These are phyloP conservation scores for Leucosporidium creatinivorum DNA, from an alignment of 768 basidiomycete species.

Conservation along the genomic window DNA sequence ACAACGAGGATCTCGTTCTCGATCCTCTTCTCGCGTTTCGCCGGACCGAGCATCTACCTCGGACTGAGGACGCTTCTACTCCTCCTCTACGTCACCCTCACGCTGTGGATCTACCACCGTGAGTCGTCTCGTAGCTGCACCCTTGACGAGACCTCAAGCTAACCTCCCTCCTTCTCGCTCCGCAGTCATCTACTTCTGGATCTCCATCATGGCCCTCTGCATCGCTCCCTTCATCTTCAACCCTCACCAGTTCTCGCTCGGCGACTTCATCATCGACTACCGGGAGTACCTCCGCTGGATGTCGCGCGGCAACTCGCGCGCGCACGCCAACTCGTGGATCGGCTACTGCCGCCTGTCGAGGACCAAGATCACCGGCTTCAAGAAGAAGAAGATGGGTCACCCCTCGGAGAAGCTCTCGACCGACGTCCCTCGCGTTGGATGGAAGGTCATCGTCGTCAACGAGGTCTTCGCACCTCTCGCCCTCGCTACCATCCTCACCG, in stretches of 20 bases:
- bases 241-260: conserved; percentile 97
- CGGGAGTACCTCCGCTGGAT: conserved; percentile 99
- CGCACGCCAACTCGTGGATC: conserved; percentile 98
- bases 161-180: conserved; percentile 41
- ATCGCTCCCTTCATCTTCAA: conserved; percentile 98
- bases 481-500: conserved; percentile 32
- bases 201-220: conserved; percentile 84
- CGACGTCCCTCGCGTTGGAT: conserved; percentile 86
- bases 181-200: conserved; percentile 93
- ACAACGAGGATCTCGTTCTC: conserved; percentile 90
- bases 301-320: conserved; percentile 94
- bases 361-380: conserved; percentile 99
- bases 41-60: conserved; percentile 94
- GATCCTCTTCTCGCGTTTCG: conserved; percentile 95
- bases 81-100: conserved; percentile 85
- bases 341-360: conserved; percentile 97
- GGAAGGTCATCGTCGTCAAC: conserved; percentile 71
- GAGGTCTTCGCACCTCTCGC: conserved; percentile 50
- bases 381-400: conserved; percentile 92
- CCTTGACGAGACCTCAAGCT: neutral
- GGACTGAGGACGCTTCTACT: conserved; percentile 88
- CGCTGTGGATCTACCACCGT: conserved; percentile 55
- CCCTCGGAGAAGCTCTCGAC: conserved; percentile 95
- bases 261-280: conserved; percentile 93
- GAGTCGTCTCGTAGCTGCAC: conserved; percentile 1